Percentiles rank a stretch among this genome's conserved stretches.
Evolutionary conservation across 495 filamentous ascomycete species (phyloP).

Genomic region (Daldinia loculata): DNA sequence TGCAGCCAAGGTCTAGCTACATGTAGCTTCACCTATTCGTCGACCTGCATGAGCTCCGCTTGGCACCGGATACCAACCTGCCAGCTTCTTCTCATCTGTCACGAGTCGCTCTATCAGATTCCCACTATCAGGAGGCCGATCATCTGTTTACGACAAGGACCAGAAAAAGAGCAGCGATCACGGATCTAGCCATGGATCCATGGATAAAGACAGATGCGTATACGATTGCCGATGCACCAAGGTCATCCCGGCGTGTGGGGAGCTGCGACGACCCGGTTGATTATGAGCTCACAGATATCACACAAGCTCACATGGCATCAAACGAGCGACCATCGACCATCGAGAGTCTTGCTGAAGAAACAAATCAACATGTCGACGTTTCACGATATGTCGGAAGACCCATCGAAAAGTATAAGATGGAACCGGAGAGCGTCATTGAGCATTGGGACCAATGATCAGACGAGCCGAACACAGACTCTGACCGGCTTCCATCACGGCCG

Average conservation of each 20-base stretch:
- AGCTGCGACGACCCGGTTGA: slow-evolving; percentile 35
- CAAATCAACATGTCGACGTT: slow-evolving; percentile 37
- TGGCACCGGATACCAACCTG: slow-evolving; percentile 36
- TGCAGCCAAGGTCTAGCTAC: slow-evolving; percentile 44
- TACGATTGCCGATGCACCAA: slow-evolving; percentile 38
- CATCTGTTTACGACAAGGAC: slow-evolving; percentile 32
- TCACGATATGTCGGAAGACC: slow-evolving; percentile 42
- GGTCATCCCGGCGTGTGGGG: slow-evolving; percentile 37
- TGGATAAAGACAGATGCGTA: slow-evolving; percentile 41
- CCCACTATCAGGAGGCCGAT: slow-evolving; percentile 38
- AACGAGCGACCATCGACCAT: slow-evolving; percentile 29
- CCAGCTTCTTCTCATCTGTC: slow-evolving; percentile 28
- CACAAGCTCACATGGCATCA: slow-evolving; percentile 41
- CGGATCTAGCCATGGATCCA: slow-evolving; percentile 45
- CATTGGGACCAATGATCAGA: slow-evolving; percentile 35
- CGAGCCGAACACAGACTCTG: slow-evolving; percentile 36
- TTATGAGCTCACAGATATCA: slow-evolving; percentile 43
- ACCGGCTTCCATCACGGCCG: slow-evolving; percentile 28
- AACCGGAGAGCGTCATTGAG: slow-evolving; percentile 39
- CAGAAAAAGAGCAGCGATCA: slow-evolving; percentile 28
- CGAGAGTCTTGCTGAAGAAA: slow-evolving; percentile 38
- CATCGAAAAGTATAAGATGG: slow-evolving; percentile 37
- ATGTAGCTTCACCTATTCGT: slow-evolving; percentile 45
- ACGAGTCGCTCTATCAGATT: slow-evolving; percentile 42
- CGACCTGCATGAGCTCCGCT: slow-evolving; percentile 45